These are phyloP conservation scores for Wickerhamomyces subpelliculosus DNA, from an alignment of 805 yeast species.

Conservation along the genomic window DNA sequence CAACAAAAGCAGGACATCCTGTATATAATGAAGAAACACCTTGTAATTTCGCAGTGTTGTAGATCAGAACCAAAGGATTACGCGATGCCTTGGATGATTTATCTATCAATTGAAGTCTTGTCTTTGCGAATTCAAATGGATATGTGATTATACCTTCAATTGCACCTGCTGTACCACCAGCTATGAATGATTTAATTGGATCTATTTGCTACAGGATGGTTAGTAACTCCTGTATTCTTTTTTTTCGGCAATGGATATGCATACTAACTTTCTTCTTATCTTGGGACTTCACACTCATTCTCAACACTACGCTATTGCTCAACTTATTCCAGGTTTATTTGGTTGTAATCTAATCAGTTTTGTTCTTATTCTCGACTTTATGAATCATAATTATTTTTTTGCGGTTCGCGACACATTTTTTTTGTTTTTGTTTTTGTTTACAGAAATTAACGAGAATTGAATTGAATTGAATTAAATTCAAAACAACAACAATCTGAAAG, in stretches of 20 bases:
- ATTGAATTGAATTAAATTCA: too few species aligned
- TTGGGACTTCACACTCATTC: not conserved
- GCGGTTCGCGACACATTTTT: too few species aligned
- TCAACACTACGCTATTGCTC: too few species aligned
- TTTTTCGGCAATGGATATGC: not conserved
- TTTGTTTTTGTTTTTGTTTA: too few species aligned
- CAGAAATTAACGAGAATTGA: too few species aligned
- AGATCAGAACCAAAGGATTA: slow-evolving; percentile 79
- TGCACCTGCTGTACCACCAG: slow-evolving; percentile 97
- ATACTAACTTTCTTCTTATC: not conserved
- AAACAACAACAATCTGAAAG: too few species aligned
- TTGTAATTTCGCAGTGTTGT: slow-evolving; percentile 66
- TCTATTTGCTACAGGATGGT: slow-evolving; percentile 35
- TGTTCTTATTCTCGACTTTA: too few species aligned
- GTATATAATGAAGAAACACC: slow-evolving; percentile 79
- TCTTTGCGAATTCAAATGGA: slow-evolving; percentile 96
- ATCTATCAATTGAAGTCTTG: slow-evolving; percentile 78
- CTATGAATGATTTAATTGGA: slow-evolving; percentile 77
- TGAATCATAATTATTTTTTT: too few species aligned
- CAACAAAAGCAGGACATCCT: slow-evolving; percentile 94
- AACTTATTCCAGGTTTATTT: not conserved
- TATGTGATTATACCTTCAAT: slow-evolving; percentile 89
- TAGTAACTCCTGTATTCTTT: not conserved
- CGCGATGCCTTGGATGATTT: slow-evolving; percentile 59
- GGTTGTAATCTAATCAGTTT: not conserved